Conservation (phyloP, 306 rosid genomes). For the Cucurbita argyrosperma region DNA sequence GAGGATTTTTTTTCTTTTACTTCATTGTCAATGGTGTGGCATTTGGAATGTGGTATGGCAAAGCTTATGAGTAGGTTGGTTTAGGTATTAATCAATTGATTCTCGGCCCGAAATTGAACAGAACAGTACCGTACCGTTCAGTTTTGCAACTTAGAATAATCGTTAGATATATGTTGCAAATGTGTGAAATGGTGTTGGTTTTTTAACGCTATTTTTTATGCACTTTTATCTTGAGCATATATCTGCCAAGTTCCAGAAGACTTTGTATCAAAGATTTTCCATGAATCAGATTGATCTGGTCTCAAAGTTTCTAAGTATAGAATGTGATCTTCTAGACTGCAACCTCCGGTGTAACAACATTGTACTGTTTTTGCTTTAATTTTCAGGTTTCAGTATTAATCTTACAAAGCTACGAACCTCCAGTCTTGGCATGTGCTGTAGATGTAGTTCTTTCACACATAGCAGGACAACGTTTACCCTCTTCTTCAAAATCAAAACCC, state of each 20-base stretch:
- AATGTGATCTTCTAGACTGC: background rate
- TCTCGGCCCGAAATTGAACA: background rate
- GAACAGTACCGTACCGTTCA: background rate
- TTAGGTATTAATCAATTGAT: background rate
- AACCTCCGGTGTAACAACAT: background rate
- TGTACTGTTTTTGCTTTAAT: background rate
- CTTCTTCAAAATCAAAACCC: slow-evolving; percentile 21
- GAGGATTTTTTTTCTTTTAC: background rate
- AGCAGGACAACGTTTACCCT: slow-evolving; percentile 21
- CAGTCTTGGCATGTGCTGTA: slow-evolving; percentile 58
- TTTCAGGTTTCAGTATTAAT: slow-evolving; percentile 54
- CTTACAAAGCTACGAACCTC: slow-evolving; percentile 54
- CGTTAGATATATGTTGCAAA: background rate
- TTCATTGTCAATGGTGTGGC: background rate
- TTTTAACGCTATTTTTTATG: too few species aligned
- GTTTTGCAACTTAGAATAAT: background rate
- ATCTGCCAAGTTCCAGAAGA: background rate
- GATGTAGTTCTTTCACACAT: slow-evolving; percentile 46
- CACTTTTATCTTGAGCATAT: too few species aligned
- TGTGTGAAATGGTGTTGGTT: background rate
- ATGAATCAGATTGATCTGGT: background rate
- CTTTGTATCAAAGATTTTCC: background rate
- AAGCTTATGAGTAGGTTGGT: background rate
- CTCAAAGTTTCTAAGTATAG: background rate
- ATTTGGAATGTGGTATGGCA: background rate